phyloP scores from a whole-genome alignment of 106 monocot species.

The Narthecium ossifragum region DNA sequence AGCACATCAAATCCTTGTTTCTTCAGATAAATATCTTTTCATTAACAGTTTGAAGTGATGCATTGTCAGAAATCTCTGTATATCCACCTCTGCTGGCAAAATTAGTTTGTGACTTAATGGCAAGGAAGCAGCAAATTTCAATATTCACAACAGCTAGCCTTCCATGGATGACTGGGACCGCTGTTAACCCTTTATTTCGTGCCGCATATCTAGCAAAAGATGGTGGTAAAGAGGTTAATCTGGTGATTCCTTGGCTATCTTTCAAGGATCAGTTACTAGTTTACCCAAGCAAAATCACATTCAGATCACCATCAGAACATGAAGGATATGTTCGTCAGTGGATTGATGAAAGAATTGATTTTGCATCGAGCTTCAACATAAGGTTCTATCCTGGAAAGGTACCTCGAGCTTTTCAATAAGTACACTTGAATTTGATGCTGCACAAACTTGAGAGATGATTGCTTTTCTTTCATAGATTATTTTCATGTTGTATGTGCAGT shows the following conservation, averaged over 20 bases:
- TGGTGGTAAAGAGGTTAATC: constrained; percentile 22
- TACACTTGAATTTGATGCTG: too few relatives aligned
- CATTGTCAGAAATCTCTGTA: too few relatives aligned
- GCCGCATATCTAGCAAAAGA: constrained; percentile 48
- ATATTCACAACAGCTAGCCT: constrained; percentile 51
- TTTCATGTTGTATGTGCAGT: too few relatives aligned
- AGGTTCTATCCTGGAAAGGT: constrained; percentile 50
- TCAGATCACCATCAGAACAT: constrained; percentile 28
- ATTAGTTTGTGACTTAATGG: constrained; percentile 12
- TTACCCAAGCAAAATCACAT: constrained; percentile 39
- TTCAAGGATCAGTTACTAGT: constrained; percentile 30
- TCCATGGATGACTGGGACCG: constrained; percentile 60
- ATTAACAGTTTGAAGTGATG: too few relatives aligned
- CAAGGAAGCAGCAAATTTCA: constrained; percentile 29
- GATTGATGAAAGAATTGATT: constrained; percentile 31
- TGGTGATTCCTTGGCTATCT: constrained; percentile 52
- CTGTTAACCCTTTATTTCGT: constrained; percentile 52
- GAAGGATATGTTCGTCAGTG: constrained; percentile 34
- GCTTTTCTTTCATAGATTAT: too few relatives aligned
- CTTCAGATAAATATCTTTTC: too few relatives aligned
- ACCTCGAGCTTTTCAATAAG: background rate
- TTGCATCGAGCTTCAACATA: constrained; percentile 22
- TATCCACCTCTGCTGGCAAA: too few relatives aligned
- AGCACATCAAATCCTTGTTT: too few relatives aligned
- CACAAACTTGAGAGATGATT: too few relatives aligned